Evolutionary conservation across 352 stramenopile genomes (phyloP).

Genomic region (Pseudoperonospora humuli): DNA sequence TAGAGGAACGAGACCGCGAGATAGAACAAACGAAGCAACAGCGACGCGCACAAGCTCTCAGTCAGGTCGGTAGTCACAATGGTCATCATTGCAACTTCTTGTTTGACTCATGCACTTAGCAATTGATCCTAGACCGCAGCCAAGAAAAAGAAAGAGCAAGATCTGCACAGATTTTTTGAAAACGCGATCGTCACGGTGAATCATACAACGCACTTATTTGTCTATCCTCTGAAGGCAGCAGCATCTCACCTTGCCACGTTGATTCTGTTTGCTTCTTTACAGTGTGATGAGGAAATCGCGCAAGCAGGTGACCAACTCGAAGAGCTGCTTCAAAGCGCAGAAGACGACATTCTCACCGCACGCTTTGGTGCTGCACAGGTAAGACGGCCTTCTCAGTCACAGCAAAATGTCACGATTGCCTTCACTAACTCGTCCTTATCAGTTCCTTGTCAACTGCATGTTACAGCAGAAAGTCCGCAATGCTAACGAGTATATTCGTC

Average conservation of each 20-base stretch:
- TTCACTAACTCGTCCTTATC: too few relatives aligned
- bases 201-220: background rate
- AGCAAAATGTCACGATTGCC: too few relatives aligned
- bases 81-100: background rate
- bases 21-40: conserved; percentile 13
- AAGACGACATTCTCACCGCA: too few relatives aligned
- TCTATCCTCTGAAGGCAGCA: too few relatives aligned
- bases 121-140: conserved; percentile 6
- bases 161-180: conserved; percentile 34
- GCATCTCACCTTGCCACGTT: too few relatives aligned
- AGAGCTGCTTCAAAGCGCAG: conserved; percentile 33
- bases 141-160: conserved; percentile 18
- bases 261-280: background rate
- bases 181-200: conserved; percentile 18
- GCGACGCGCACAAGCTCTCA: conserved; percentile 1
- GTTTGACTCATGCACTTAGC: background rate
- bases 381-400: too few relatives aligned
- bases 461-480: too few relatives aligned
- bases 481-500: too few relatives aligned
- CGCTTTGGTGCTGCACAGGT: too few relatives aligned
- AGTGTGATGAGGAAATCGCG: conserved; percentile 51
- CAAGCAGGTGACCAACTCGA: conserved; percentile 34
- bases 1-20: conserved; percentile 22
- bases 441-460: too few relatives aligned
- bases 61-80: conserved; percentile 16